Evolutionary conservation across 106 monocot genomes (phyloP), one percentile per base, ranked within the genome.

Genomic region (Dioscorea alata): DNA sequence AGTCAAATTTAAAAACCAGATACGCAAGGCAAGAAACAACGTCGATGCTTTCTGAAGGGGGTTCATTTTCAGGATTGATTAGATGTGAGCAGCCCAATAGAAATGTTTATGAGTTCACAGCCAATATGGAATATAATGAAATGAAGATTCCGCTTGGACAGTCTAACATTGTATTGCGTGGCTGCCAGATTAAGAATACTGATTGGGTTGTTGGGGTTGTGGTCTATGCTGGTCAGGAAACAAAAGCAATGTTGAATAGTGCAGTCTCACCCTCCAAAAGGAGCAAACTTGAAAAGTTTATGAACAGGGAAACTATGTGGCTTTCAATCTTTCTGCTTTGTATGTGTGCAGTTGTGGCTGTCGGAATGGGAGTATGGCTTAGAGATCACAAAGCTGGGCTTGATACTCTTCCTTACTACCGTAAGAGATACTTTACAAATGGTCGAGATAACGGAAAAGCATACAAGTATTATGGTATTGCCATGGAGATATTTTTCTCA

Each of bases 171-270:
- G 75, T 97, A 48, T 69, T 97, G 57, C 89, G 97, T 67, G 97
- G 97, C 22, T 97, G 97, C 70, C 97, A 97, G 75, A 67, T 97
- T 50, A 97, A 97, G 66, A 97, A 97, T 75, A 92, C 87, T 48
- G 81, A 86, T 20, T 97, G 97, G 97, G 69, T 87, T 59, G 69
- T 97, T 57, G 97, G 97, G 28, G 92, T 89, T 63, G 97, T 92
- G 31, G 97, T 97, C 13, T 97, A 97, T 81, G 97, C 97, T 77
- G 97, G 97, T 15, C 97, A 97, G 74, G 97, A 97, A 79, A 97
- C 97, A 52, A 97, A 97, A 76, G 97, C 97, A 25, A 97, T 97
- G 97, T 53, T 97, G 77, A 97, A 97, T 66, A 97, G 97, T 75
- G 85, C 97, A 18, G 69, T 81, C 16, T 92, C 97, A 70, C 92